Base-by-base conservation (phyloP, 352 stramenopile species). In the Thraustotheca clavata region DNA sequence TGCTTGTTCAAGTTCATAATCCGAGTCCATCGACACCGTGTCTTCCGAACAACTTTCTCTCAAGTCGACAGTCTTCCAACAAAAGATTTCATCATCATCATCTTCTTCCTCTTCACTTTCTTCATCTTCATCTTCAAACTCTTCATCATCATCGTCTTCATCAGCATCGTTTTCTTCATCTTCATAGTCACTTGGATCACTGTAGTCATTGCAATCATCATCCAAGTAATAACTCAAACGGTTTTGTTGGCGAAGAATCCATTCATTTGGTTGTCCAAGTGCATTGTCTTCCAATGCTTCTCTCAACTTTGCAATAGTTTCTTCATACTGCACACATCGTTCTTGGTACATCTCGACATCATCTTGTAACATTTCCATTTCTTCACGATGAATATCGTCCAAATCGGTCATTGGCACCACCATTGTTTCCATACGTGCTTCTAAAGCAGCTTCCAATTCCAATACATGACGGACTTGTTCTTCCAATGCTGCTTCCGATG, bases 291-390 rank as follows among this genome's bases (percentile, higher is more conserved):
- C 43, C 9, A 52, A 31, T 31, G 43, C 43, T 31, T 24, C 46
- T 32, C 57, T 36, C n/a, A 65, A 33, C 38, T 65, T 43, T 9
- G 35, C 35, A n/a, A 65, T 65, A 18, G 35, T 33, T 22, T 26
- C 57, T 39, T 65, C 57, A 26, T 65, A 65, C 38, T 33, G 12
- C 6, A 33, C 22, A 33, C 57, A 65, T 26, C 57, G 57, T 14
- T 43, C 57, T 11, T 38, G 7, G 41, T 65, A 65, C 57, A 65
- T 65, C 16, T 50, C 39, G 20, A 65, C 20, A 22, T 65, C 57
- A 36, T 65, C 57, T 14, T 65, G 57, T 12, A 65, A 46, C 57
- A 65, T 65, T 4, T 50, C 47, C 9, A 65, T 36, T 20, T 65
- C 35, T n/a, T 65, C 57, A 46, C 26, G 14, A 18, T 38, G 24